A percentile compares a stretch with the other conserved stretches of the same genome.
Conservation (phyloP, 2,329 filamentous ascomycete genomes). For the Arthrocladium fulminans region DNA sequence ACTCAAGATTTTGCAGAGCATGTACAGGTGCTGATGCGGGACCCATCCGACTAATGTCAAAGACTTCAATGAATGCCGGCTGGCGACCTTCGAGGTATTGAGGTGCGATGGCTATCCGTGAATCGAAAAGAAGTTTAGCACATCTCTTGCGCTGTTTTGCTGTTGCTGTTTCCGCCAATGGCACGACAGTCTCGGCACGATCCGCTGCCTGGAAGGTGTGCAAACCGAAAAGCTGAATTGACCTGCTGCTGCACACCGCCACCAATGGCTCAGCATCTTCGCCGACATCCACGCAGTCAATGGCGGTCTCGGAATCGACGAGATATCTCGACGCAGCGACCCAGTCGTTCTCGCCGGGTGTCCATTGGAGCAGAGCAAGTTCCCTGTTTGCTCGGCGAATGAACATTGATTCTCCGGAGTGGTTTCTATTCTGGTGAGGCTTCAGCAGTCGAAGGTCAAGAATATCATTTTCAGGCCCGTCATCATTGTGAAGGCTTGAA, state of each 20-base stretch:
- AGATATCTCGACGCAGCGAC: conserved; percentile 24
- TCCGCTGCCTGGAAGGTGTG: conserved; percentile 23
- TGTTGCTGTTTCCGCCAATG: conserved; percentile 20
- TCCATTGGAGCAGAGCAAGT: conserved; percentile 26
- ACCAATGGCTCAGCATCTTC: conserved; percentile 36
- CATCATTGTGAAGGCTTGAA: conserved; percentile 18
- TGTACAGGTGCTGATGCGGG: conserved; percentile 27
- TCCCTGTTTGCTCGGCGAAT: conserved; percentile 50
- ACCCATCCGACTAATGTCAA: conserved; percentile 40
- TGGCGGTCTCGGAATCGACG: conserved; percentile 19
- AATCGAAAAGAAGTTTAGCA: conserved; percentile 44
- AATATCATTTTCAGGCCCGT: conserved; percentile 46
- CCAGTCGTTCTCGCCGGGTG: conserved; percentile 31
- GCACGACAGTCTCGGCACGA: conserved; percentile 29
- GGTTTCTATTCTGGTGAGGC: conserved; percentile 30
- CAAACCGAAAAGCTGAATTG: conserved; percentile 41
- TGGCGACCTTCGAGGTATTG: conserved; percentile 30
- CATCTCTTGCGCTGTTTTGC: conserved; percentile 36
- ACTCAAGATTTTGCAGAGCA: conserved; percentile 18
- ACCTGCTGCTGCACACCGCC: conserved; percentile 43
- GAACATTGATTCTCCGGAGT: conserved; percentile 40
- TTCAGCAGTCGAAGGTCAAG: conserved; percentile 47
- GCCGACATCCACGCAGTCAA: conserved; percentile 43
- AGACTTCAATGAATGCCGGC: conserved; percentile 40
- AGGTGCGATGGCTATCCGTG: conserved; percentile 43